A percentile compares a stretch with the other conserved stretches of the same genome.
These are phyloP conservation scores for Aspergillus aculeatus DNA, from an alignment of 2,329 filamentous ascomycete genomes.

Conservation along the genomic window DNA sequence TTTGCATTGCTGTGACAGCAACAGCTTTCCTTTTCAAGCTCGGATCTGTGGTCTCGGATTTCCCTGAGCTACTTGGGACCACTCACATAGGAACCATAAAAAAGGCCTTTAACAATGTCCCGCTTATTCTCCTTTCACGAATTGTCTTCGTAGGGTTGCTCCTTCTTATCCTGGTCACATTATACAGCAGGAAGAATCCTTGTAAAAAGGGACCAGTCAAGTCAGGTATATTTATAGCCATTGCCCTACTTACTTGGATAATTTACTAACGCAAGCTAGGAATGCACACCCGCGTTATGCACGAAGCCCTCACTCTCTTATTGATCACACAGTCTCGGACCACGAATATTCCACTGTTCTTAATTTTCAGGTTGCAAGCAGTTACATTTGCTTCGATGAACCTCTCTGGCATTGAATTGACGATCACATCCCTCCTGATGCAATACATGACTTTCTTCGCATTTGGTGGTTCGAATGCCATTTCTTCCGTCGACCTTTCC, in stretches of 20 bases:
- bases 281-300: slow-evolving; percentile 36
- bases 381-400: slow-evolving; percentile 49
- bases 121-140: slow-evolving; percentile 52
- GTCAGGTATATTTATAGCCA: slow-evolving; percentile 16
- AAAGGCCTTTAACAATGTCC: slow-evolving; percentile 37
- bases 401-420: slow-evolving; percentile 56
- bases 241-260: background rate
- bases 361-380: slow-evolving; percentile 68
- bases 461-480: slow-evolving; percentile 86
- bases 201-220: background rate
- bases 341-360: slow-evolving; percentile 80
- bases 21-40: slow-evolving; percentile 81
- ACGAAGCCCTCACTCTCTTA: slow-evolving; percentile 73
- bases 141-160: slow-evolving; percentile 50
- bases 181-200: slow-evolving; percentile 16
- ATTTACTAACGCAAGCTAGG: slow-evolving; percentile 15
- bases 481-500: slow-evolving; percentile 91
- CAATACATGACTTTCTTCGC: slow-evolving; percentile 86
- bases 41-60: slow-evolving; percentile 81
- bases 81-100: slow-evolving; percentile 37
- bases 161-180: slow-evolving; percentile 30
- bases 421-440: slow-evolving; percentile 70
- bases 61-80: slow-evolving; percentile 69
- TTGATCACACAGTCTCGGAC: slow-evolving; percentile 82
- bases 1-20: slow-evolving; percentile 46